Percentiles rank a stretch among this genome's conserved stretches.
phyloP scores from a whole-genome alignment of 495 filamentous ascomycete genomes.

The Tuber borchii region DNA sequence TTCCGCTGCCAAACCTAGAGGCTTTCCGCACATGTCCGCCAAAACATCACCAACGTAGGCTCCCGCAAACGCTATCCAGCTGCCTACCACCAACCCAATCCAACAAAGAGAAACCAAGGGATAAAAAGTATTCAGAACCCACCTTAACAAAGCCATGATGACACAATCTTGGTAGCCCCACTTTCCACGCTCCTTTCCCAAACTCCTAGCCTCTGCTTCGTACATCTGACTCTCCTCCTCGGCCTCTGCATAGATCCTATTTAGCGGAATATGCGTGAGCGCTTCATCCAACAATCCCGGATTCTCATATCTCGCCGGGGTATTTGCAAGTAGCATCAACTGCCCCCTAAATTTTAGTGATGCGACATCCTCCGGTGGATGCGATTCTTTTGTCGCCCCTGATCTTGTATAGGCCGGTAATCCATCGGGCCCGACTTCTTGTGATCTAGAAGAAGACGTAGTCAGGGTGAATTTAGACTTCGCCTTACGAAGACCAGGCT shows the following conservation, averaged over 20 bases:
- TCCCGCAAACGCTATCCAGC: constrained; percentile 20
- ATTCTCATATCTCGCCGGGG: constrained; percentile 91
- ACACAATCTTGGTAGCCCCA: constrained; percentile 99
- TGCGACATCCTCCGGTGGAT: constrained; percentile 62
- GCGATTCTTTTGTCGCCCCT: constrained; percentile 73
- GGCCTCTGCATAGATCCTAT: constrained; percentile 85
- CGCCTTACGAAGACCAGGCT: constrained; percentile 23
- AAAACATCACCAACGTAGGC: constrained; percentile 20
- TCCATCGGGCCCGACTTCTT: constrained; percentile 39
- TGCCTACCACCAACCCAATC: constrained; percentile 4
- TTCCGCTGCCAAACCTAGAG: neutral
- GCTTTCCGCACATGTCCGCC: neutral
- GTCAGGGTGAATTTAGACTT: constrained; percentile 37
- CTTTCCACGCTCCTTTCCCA: constrained; percentile 72
- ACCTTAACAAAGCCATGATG: constrained; percentile 80
- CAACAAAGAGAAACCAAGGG: constrained; percentile 39
- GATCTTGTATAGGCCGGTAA: constrained; percentile 45
- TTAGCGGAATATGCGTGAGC: constrained; percentile 74
- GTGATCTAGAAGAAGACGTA: constrained; percentile 19
- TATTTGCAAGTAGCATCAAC: constrained; percentile 65
- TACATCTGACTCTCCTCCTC: constrained; percentile 87
- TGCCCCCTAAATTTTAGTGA: constrained; percentile 74
- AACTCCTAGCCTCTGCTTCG: constrained; percentile 74
- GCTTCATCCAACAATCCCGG: constrained; percentile 93
- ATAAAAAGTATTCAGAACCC: constrained; percentile 37